Conservation (phyloP, 139 green algal species). For the Pleodorina starrii region DNA sequence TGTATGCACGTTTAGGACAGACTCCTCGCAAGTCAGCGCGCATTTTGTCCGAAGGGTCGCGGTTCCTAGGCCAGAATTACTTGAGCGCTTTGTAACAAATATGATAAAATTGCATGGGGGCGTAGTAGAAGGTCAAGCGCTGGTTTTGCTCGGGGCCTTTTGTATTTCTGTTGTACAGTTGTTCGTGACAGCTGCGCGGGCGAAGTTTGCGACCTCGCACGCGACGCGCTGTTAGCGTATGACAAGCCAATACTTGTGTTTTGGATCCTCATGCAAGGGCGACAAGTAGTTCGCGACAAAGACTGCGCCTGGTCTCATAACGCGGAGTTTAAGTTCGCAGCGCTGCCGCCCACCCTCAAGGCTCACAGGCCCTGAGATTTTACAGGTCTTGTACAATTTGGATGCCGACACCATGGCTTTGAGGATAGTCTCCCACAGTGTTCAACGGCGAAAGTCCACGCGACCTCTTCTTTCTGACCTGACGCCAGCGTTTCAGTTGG, state of each 20-base stretch:
- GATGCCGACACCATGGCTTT: slow-evolving; percentile 9
- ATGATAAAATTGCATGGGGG: too few species aligned
- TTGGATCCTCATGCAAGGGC: background rate
- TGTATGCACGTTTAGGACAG: too few species aligned
- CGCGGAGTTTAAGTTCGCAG: background rate
- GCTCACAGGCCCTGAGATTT: background rate
- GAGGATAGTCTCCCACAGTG: background rate
- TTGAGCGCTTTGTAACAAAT: too few species aligned
- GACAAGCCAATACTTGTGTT: background rate
- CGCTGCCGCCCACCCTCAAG: background rate
- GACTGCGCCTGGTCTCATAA: background rate
- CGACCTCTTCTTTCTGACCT: background rate
- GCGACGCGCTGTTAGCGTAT: background rate
- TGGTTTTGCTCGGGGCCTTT: background rate
- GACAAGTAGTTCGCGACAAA: background rate
- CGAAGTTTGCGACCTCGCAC: background rate
- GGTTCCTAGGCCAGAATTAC: too few species aligned
- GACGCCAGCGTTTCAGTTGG: background rate
- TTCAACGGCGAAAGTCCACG: background rate
- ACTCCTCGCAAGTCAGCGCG: too few species aligned
- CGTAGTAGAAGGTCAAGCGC: too few species aligned
- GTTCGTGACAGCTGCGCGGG: background rate
- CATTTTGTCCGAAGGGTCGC: too few species aligned
- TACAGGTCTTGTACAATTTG: background rate
- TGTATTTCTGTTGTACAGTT: background rate